These are phyloP conservation scores for Microdochium trichocladiopsis DNA, from an alignment of 2,329 filamentous ascomycete genomes.

Conservation along the genomic window DNA sequence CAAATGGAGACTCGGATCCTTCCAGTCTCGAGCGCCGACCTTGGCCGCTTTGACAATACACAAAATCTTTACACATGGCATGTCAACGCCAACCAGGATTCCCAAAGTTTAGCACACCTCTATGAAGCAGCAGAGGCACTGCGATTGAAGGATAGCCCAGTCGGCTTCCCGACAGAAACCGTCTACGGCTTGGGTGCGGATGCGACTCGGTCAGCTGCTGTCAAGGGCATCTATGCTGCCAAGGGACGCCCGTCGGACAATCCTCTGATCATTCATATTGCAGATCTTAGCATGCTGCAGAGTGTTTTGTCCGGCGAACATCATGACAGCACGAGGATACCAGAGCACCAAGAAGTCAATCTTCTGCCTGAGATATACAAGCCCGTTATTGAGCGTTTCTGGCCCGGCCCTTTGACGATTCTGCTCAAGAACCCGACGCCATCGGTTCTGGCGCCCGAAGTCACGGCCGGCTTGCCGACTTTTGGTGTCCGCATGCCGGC, in stretches of 20 bases:
- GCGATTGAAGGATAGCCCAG: constrained; percentile 55
- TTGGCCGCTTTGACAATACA: background rate
- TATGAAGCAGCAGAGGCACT: background rate
- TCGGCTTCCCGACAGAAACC: constrained; percentile 95
- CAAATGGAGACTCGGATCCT: background rate
- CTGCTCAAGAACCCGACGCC: constrained; percentile 68
- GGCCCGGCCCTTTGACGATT: constrained; percentile 92
- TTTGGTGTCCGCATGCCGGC: constrained; percentile 90
- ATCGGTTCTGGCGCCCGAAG: constrained; percentile 76
- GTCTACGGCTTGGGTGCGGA: constrained; percentile 97
- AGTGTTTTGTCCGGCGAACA: constrained; percentile 38
- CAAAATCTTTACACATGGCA: constrained; percentile 16
- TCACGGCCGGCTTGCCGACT: constrained; percentile 76
- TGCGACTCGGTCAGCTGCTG: constrained; percentile 76
- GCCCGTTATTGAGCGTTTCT: constrained; percentile 74
- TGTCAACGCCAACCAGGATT: constrained; percentile 8
- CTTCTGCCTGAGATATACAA: constrained; percentile 68
- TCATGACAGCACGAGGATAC: background rate
- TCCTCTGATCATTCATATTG: constrained; percentile 87
- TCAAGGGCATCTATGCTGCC: constrained; percentile 84
- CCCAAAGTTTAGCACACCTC: background rate
- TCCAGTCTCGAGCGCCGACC: background rate
- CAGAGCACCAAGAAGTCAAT: constrained; percentile 3
- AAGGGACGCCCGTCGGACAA: constrained; percentile 93
- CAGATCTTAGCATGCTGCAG: constrained; percentile 71